Evolutionary conservation across 1,284 basidiomycete genomes (phyloP).

Genomic region (Sporisorium iseilematis-ciliati): DNA sequence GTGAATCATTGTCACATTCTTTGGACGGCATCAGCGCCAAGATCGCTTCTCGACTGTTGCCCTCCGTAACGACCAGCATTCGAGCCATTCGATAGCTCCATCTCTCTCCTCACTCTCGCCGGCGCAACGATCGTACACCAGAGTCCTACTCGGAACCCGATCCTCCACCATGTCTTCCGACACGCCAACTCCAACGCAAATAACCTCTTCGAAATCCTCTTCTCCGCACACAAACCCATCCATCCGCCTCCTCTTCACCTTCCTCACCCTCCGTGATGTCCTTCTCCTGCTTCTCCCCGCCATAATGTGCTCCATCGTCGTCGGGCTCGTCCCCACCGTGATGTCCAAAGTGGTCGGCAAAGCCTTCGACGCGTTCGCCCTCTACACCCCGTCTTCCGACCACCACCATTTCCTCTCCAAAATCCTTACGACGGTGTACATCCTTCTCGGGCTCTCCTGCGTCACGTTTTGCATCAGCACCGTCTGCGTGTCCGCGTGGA

Average conservation of each 20-base stretch:
- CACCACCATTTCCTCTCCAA: conserved; percentile 73
- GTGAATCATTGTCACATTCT: no score
- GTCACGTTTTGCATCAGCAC: conserved; percentile 81
- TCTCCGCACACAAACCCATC: conserved; percentile 26
- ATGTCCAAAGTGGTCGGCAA: conserved; percentile 92
- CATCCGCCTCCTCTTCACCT: conserved; percentile 54
- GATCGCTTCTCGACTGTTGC: no score
- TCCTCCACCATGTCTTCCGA: not conserved
- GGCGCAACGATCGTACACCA: not conserved
- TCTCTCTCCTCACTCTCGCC: not conserved
- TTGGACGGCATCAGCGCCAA: no score
- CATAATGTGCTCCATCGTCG: conserved; percentile 76
- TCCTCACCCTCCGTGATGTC: conserved; percentile 45
- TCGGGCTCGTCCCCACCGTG: conserved; percentile 86
- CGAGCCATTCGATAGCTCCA: no score
- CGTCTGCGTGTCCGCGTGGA: conserved; percentile 84
- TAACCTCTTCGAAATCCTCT: not conserved
- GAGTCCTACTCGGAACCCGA: no score
- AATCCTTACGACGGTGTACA: conserved; percentile 74
- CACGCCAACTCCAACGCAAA: not conserved
- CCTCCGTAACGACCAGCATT: no score
- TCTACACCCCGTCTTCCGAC: conserved; percentile 73
- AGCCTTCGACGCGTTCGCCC: conserved; percentile 82
- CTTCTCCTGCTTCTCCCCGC: conserved; percentile 76
- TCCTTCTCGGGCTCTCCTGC: conserved; percentile 80